Evolutionary conservation across 208 protist species (phyloP).

Genomic region (Tritrichomonas musculus): DNA sequence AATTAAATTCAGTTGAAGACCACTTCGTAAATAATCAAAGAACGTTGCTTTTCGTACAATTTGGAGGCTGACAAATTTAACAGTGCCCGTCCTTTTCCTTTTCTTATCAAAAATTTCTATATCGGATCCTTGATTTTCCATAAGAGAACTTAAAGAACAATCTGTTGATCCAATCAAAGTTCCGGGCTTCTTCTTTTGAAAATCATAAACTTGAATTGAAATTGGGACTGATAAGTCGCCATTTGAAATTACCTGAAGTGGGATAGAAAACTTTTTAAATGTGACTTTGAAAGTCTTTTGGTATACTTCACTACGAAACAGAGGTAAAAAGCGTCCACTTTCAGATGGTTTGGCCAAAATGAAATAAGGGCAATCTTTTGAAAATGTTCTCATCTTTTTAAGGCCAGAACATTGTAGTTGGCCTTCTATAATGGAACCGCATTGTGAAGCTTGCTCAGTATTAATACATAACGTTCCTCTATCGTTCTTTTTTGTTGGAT

Average conservation of each 20-base stretch:
- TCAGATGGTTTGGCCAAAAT: not conserved
- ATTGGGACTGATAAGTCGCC: constrained; percentile 8
- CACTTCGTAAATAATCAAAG: constrained; percentile 40
- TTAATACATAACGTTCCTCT: not conserved
- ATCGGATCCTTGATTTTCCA: not conserved
- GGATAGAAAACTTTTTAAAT: not conserved
- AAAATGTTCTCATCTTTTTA: not conserved
- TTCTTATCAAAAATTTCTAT: not conserved
- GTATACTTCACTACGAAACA: not conserved
- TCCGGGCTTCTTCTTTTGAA: not conserved
- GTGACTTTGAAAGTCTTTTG: not conserved
- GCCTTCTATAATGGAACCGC: not conserved
- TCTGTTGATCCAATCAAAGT: not conserved
- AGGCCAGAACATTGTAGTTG: not conserved
- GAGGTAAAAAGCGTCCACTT: not conserved
- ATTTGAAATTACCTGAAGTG: not conserved
- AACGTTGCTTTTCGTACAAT: constrained; percentile 34
- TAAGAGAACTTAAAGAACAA: not conserved
- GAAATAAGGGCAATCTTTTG: not conserved
- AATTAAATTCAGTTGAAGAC: constrained; percentile 42
- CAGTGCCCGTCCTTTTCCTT: not conserved
- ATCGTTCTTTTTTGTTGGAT: not conserved
- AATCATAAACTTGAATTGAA: not conserved
- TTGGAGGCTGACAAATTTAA: not conserved
- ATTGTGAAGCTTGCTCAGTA: not conserved